A percentile compares a stretch with the other conserved stretches of the same genome.
Evolutionary conservation across 768 basidiomycete species (phyloP).

Genomic region (Royoungia palumana): DNA sequence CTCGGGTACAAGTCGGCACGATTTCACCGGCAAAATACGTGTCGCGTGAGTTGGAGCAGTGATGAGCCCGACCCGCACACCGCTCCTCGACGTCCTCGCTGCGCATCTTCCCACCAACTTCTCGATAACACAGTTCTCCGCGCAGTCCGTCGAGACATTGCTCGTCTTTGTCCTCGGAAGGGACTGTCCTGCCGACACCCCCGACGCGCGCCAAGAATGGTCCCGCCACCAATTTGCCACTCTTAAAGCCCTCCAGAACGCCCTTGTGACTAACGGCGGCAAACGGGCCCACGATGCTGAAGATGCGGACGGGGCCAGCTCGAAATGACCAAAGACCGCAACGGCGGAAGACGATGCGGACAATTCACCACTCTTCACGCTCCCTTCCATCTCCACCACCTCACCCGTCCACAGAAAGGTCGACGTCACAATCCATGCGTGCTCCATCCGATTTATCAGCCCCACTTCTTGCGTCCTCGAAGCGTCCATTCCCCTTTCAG

Average conservation of each 20-base stretch:
- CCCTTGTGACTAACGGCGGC: conserved; percentile 2
- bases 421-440: conserved; percentile 55
- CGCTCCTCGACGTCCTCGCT: conserved; percentile 23
- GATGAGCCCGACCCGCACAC: conserved; percentile 18
- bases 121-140: conserved; percentile 7
- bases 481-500: conserved; percentile 46
- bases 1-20: too few species aligned
- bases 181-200: conserved; percentile 19
- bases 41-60: neutral
- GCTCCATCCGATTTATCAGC: conserved; percentile 51
- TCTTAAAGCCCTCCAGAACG: conserved; percentile 19
- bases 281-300: conserved; percentile 27
- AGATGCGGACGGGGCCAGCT: conserved; percentile 6
- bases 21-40: conserved; percentile 1
- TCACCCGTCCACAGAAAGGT: conserved; percentile 76
- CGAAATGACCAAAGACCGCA: conserved; percentile 22
- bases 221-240: conserved; percentile 18
- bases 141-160: conserved; percentile 22
- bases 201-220: conserved; percentile 23
- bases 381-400: conserved; percentile 65
- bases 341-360: conserved; percentile 20
- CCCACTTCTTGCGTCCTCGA: conserved; percentile 48
- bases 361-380: conserved; percentile 50
- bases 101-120: conserved; percentile 18
- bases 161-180: conserved; percentile 31